Conservation (phyloP, 306 rosid species). For the Rosa rugosa region DNA sequence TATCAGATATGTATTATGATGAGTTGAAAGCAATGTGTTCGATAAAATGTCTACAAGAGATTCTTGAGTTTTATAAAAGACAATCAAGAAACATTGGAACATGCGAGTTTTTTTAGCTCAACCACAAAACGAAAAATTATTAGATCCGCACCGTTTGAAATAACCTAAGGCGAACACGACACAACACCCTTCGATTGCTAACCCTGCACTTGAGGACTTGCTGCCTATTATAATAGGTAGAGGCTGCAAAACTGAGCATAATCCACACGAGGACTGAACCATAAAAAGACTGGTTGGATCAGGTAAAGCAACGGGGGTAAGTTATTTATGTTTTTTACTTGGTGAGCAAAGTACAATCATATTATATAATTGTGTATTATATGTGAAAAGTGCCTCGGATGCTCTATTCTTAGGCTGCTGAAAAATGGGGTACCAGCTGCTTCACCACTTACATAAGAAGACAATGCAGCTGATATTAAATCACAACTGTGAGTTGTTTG, state of each 20-base stretch:
- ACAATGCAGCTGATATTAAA: constrained; percentile 36
- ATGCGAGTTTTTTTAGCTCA: neutral
- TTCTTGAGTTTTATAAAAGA: neutral
- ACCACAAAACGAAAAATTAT: neutral
- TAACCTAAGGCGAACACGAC: neutral
- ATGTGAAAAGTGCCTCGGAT: constrained; percentile 49
- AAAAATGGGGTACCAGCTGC: constrained; percentile 28
- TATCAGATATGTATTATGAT: no score
- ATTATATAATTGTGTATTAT: neutral
- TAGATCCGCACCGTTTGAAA: neutral
- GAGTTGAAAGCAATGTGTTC: neutral
- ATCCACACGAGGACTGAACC: neutral
- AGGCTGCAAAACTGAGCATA: constrained; percentile 4
- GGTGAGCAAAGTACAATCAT: constrained; percentile 8
- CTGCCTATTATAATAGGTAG: neutral
- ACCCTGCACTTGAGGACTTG: neutral
- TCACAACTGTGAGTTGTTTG: constrained; percentile 39
- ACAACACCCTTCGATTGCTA: neutral
- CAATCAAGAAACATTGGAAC: neutral
- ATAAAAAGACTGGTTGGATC: constrained; percentile 2
- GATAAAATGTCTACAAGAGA: neutral
- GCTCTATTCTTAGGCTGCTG: constrained; percentile 33
- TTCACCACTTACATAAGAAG: constrained; percentile 42
- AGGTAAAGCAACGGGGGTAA: neutral
- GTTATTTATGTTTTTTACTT: constrained; percentile 4